Base-by-base conservation (phyloP, 2,329 filamentous ascomycete genomes). In the Colletotrichum ledebouriae region DNA sequence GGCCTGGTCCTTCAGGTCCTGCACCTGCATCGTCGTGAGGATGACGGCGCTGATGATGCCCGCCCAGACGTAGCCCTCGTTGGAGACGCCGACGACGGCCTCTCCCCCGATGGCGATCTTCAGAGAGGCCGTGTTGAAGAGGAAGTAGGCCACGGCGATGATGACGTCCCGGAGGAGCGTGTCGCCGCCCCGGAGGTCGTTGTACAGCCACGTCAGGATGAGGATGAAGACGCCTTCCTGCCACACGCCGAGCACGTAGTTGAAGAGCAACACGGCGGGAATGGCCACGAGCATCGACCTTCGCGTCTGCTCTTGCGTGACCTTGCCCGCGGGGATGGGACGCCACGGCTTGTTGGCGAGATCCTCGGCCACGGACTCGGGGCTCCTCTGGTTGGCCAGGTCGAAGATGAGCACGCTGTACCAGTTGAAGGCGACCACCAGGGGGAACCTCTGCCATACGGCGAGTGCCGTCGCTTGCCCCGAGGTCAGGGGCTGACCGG, bases 281-380 rank as follows among this genome's bases (percentile, higher is more conserved):
- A 77, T 73, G 2, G 71, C 58, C 12, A 69, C 37, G 4, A 78
- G 72, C 52, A 78, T 71, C 58, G 65, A 59, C 6, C 66, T 63
- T 12, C 76, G 75, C 3, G 76, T 72, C 57, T 77, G 71, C 34
- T 73, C 72, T 1, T 64, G 34, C 17, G 75, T 72, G 55, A 76
- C 49, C 6, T 73, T 72, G 3, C 71, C 65, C 9, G 71, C 69
- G 41, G 75, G 75, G 4, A 78, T 70, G 0, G 77, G 73, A 3
- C 76, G 69, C 76, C 76, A 78, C 4, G 77, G 76, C 67, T 78
- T 77, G 70, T 78, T 78, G 39, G 72, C 62, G 3, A 50, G 7
- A 59, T 78, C 76, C 39, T 78, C 76, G 4, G 69, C 52, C 29
- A 77, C 68, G 0, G 74, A 71, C 2, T 72, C 70, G 2, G 69